These are phyloP conservation scores for Melanogaster broomeanus DNA, from an alignment of 768 basidiomycete genomes.

Conservation along the genomic window DNA sequence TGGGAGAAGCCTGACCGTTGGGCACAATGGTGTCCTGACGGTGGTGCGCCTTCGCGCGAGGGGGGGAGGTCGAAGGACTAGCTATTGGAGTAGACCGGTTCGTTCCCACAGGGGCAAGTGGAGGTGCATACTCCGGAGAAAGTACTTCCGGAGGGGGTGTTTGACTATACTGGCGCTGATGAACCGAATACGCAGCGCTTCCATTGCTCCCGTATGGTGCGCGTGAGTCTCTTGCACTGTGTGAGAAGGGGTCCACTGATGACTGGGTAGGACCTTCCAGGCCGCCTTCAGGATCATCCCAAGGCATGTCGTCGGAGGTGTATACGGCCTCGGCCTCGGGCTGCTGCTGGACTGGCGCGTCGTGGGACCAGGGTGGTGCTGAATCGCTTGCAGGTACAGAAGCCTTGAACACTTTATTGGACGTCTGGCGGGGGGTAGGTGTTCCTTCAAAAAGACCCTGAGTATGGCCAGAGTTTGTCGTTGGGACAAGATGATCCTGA, in stretches of 20 bases:
- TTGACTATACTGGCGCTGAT: not conserved
- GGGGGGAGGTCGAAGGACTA: slow-evolving; percentile 1
- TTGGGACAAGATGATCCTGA: not conserved
- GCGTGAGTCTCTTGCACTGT: not conserved
- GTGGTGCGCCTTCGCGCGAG: slow-evolving; percentile 1
- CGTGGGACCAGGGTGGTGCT: not conserved
- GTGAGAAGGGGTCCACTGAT: not conserved
- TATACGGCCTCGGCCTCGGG: slow-evolving; percentile 2
- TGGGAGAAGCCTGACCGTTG: slow-evolving; percentile 1
- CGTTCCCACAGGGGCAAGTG: not conserved
- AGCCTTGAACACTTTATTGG: not conserved
- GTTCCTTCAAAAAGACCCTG: not conserved
- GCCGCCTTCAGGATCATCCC: slow-evolving; percentile 14
- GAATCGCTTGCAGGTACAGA: not conserved
- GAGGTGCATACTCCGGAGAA: not conserved
- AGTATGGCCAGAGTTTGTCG: not conserved
- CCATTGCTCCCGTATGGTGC: not conserved
- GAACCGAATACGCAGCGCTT: not conserved
- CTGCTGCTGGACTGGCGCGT: not conserved
- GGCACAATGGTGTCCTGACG: slow-evolving; percentile 2
- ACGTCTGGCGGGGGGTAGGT: slow-evolving; percentile 2
- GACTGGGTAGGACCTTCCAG: not conserved
- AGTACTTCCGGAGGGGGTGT: not conserved
- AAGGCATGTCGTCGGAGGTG: slow-evolving; percentile 16
- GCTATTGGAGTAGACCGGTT: not conserved